Evolutionary conservation across 2,329 filamentous ascomycete species (phyloP).

Genomic region (Colletotrichum euphorbiae): DNA sequence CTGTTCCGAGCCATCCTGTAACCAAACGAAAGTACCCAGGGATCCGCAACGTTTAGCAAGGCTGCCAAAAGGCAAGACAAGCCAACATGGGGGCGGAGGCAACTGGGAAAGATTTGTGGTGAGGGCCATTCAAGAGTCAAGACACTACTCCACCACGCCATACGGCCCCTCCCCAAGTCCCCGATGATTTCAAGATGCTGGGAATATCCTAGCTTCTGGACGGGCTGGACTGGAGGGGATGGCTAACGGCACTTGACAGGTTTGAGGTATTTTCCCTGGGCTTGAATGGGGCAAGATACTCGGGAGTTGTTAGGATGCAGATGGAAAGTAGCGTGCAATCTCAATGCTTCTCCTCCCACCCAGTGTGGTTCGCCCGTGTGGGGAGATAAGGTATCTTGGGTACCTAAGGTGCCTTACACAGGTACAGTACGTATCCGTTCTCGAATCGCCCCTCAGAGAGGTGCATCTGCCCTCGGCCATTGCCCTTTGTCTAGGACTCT

Average conservation of each 20-base stretch:
- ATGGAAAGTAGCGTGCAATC: no score
- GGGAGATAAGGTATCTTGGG: no score
- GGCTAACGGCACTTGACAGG: background rate
- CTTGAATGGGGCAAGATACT: no score
- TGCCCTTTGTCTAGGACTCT: conserved; percentile 9
- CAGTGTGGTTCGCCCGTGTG: no score
- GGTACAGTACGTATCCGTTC: no score
- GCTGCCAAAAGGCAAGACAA: background rate
- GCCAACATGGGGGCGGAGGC: background rate
- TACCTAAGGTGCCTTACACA: no score
- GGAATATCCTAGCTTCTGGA: conserved; percentile 4
- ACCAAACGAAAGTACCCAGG: background rate
- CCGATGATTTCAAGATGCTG: conserved; percentile 15
- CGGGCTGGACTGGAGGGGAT: background rate
- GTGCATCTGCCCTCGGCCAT: background rate
- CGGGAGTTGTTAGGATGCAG: no score
- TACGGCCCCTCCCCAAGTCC: conserved; percentile 11
- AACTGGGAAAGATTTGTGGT: background rate
- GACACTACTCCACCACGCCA: background rate
- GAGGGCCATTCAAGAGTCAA: background rate
- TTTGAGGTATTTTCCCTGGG: no score
- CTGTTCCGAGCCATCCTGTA: background rate
- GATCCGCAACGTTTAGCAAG: background rate
- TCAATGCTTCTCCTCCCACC: no score
- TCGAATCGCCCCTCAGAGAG: background rate